phyloP scores from a whole-genome alignment of 257 asterid species.

The Misopates orontium region DNA sequence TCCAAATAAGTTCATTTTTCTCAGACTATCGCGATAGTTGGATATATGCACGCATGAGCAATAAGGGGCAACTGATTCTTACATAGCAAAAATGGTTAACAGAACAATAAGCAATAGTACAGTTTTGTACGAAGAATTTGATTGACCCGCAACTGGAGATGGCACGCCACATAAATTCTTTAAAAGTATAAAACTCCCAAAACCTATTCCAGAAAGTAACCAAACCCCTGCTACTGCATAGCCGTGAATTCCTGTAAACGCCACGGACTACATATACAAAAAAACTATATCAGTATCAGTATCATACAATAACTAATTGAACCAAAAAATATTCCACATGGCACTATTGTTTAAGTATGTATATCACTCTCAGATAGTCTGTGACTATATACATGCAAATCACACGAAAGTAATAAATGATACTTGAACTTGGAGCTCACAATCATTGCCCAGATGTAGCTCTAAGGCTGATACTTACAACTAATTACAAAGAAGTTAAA shows the following conservation, averaged over 20 bases:
- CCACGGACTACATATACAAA: slow-evolving; percentile 40
- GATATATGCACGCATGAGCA: too few species aligned
- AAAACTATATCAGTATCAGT: neutral
- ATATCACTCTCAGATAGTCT: too few species aligned
- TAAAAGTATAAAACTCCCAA: slow-evolving; percentile 37
- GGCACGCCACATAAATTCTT: slow-evolving; percentile 32
- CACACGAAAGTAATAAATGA: too few species aligned
- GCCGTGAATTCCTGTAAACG: slow-evolving; percentile 57
- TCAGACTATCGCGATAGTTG: too few species aligned
- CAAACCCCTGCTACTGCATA: slow-evolving; percentile 57
- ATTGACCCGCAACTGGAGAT: slow-evolving; percentile 26
- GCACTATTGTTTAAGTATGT: neutral
- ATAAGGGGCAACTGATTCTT: slow-evolving; percentile 15
- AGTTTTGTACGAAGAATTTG: slow-evolving; percentile 30
- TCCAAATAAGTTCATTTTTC: neutral
- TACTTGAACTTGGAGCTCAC: too few species aligned
- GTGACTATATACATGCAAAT: neutral
- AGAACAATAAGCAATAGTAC: slow-evolving; percentile 40
- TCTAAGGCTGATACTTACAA: too few species aligned
- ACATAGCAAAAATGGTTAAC: slow-evolving; percentile 54
- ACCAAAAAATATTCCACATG: neutral
- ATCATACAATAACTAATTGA: neutral
- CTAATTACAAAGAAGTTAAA: neutral
- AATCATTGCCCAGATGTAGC: too few species aligned
- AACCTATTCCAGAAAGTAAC: slow-evolving; percentile 48